Percentiles rank a stretch among this genome's conserved stretches.
Evolutionary conservation across 2,329 filamentous ascomycete genomes (phyloP).

Genomic region (Tolypocladium amazonense): DNA sequence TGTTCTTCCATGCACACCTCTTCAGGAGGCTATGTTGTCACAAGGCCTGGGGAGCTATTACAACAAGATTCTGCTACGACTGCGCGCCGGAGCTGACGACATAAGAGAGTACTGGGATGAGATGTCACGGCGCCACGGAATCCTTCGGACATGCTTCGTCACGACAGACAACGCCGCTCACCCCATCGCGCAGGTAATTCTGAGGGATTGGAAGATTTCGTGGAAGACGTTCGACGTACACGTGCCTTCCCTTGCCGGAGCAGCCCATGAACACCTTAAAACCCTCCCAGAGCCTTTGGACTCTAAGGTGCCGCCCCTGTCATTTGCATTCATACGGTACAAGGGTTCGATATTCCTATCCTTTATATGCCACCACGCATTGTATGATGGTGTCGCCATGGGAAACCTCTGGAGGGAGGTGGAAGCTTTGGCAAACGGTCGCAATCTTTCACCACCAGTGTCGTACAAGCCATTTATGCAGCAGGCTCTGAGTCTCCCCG

Average conservation of each 20-base stretch:
- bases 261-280: constrained; percentile 28
- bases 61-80: constrained; percentile 58
- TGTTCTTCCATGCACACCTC: constrained; percentile 71
- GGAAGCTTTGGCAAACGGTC: constrained; percentile 42
- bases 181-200: constrained; percentile 63
- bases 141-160: constrained; percentile 68
- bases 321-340: constrained; percentile 28
- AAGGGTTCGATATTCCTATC: constrained; percentile 27
- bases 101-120: constrained; percentile 51
- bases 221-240: constrained; percentile 28
- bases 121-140: constrained; percentile 58
- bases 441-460: constrained; percentile 34
- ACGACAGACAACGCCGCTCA: constrained; percentile 48
- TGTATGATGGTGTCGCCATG: constrained; percentile 81
- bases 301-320: constrained; percentile 32
- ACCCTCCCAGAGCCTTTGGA: constrained; percentile 30
- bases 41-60: constrained; percentile 48
- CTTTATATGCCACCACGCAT: constrained; percentile 61
- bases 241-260: constrained; percentile 21
- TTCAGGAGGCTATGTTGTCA: constrained; percentile 81
- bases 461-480: constrained; percentile 55
- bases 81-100: constrained; percentile 36
- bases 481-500: constrained; percentile 38
- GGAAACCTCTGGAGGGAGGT: constrained; percentile 59
- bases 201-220: constrained; percentile 32